Evolutionary conservation across 148 eudicot species (phyloP).

Genomic region (Oxyria digyna): DNA sequence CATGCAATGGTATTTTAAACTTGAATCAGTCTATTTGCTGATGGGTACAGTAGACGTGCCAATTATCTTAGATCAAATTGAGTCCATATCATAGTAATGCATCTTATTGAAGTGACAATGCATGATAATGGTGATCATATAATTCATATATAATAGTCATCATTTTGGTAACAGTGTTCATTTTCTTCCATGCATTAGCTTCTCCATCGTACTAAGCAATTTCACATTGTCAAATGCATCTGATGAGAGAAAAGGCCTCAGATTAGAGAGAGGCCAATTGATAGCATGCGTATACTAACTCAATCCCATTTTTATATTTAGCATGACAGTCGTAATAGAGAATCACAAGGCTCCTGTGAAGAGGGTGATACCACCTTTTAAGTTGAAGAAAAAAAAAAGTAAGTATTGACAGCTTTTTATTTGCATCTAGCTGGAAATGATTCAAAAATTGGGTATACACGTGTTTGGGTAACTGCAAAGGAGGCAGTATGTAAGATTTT

Average conservation of each 20-base stretch:
- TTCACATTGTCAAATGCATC: slow-evolving; percentile 95
- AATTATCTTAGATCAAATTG: no score
- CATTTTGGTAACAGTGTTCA: no score
- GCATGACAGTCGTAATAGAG: no score
- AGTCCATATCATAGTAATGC: background rate
- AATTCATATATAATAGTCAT: background rate
- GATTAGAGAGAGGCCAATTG: slow-evolving; percentile 9
- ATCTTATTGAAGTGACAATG: background rate
- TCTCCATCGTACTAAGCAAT: slow-evolving; percentile 58
- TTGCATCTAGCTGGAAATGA: background rate
- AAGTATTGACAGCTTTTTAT: background rate
- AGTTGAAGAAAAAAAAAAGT: no score
- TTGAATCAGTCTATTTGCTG: background rate
- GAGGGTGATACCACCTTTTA: no score
- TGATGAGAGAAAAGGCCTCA: slow-evolving; percentile 19
- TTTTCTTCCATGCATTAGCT: slow-evolving; percentile 81
- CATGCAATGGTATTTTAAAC: background rate
- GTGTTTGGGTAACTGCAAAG: background rate
- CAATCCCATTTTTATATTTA: no score
- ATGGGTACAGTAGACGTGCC: background rate
- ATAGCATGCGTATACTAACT: background rate
- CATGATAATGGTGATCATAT: background rate
- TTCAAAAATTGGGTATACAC: background rate
- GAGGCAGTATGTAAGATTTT: background rate
- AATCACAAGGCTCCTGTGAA: no score